Percentiles rank a stretch among this genome's conserved stretches.
Evolutionary conservation across 805 yeast species (phyloP).

Genomic region (Candida lessepsii): DNA sequence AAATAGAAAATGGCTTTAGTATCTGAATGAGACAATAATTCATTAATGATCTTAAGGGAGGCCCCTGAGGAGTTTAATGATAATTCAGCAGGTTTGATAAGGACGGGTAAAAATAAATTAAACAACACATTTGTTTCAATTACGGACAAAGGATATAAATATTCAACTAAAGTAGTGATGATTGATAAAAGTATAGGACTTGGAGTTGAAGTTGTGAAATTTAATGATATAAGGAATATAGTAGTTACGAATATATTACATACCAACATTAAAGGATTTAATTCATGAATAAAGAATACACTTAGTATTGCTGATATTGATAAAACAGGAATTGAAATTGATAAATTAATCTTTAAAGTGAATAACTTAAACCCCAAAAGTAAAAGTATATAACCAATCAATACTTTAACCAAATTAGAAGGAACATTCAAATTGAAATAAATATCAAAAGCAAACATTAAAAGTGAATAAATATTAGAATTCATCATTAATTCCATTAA

Average conservation of each 20-base stretch:
- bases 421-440: slow-evolving; percentile 2
- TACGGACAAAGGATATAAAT: slow-evolving; percentile 3
- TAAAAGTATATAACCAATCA: slow-evolving; percentile 1
- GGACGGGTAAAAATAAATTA: slow-evolving; percentile 5
- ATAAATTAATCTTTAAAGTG: background rate
- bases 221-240: slow-evolving; percentile 3
- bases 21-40: slow-evolving; percentile 47
- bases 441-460: slow-evolving; percentile 7
- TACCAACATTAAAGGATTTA: slow-evolving; percentile 2
- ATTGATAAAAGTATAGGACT: slow-evolving; percentile 5
- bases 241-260: background rate
- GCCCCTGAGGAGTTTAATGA: background rate
- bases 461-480: slow-evolving; percentile 6
- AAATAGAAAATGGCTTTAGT: slow-evolving; percentile 89
- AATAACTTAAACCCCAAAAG: background rate
- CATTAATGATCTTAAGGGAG: slow-evolving; percentile 15
- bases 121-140: slow-evolving; percentile 3
- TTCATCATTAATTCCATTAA: slow-evolving; percentile 1
- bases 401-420: background rate
- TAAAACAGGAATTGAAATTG: background rate
- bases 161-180: background rate
- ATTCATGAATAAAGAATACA: background rate
- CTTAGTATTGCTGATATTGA: background rate
- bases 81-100: slow-evolving; percentile 1
- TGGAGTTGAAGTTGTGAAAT: background rate